A percentile compares a stretch with the other conserved stretches of the same genome.
phyloP scores from a whole-genome alignment of 2,329 filamentous ascomycete genomes.

The Acrocalymma vagum region DNA sequence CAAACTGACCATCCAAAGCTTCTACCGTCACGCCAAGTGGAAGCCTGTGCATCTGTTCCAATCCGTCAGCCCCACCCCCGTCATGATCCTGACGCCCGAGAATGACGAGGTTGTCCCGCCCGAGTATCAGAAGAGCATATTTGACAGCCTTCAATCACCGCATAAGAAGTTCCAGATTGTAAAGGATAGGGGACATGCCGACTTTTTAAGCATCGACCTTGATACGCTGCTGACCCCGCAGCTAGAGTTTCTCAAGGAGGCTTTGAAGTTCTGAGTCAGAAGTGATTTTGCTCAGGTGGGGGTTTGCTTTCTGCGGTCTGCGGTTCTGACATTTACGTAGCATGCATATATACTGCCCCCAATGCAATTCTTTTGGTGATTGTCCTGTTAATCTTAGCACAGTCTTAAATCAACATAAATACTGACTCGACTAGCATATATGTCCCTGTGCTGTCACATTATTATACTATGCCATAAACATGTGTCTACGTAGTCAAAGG shows the following conservation, averaged over 20 bases:
- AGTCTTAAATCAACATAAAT: no score
- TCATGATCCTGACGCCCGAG: slow-evolving; percentile 14
- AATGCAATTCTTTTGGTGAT: slow-evolving; percentile 1
- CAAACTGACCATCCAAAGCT: slow-evolving; percentile 9
- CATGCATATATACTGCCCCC: background rate
- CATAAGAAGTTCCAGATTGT: slow-evolving; percentile 11
- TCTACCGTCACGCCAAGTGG: slow-evolving; percentile 9
- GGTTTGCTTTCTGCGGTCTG: no score
- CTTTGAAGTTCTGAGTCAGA: slow-evolving; percentile 1
- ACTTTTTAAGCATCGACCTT: slow-evolving; percentile 7
- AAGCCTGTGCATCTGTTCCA: slow-evolving; percentile 8
- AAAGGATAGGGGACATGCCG: slow-evolving; percentile 7
- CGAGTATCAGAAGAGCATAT: slow-evolving; percentile 10
- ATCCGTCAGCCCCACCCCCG: slow-evolving; percentile 10
- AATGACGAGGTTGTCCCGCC: slow-evolving; percentile 11
- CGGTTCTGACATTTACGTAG: no score
- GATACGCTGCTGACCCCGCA: background rate
- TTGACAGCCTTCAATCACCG: slow-evolving; percentile 8
- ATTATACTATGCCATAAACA: no score
- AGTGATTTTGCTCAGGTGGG: background rate
- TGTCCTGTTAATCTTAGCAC: no score
- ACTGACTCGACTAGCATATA: no score
- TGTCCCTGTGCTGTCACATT: no score
- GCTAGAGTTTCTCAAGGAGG: slow-evolving; percentile 1
- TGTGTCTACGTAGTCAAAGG: no score